Evolutionary conservation across 768 basidiomycete genomes (phyloP).

Genomic region (Phylloporus rhodoxanthus): DNA sequence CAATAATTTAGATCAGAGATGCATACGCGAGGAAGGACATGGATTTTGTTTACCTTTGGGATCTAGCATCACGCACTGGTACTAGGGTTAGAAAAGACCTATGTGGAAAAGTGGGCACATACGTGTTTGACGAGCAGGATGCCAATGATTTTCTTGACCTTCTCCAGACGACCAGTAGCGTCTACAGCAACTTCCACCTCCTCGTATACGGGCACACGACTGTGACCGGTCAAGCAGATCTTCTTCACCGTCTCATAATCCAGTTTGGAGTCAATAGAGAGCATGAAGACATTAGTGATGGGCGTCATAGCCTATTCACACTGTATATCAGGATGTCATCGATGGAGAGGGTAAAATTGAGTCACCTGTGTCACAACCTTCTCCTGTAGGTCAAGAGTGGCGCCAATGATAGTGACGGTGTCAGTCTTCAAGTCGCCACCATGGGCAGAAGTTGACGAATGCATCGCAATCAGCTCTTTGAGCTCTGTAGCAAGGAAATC

Average conservation of each 20-base stretch:
- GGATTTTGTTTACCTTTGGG: slow-evolving; percentile 54
- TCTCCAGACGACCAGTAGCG: slow-evolving; percentile 35
- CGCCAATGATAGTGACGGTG: slow-evolving; percentile 86
- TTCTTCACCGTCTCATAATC: slow-evolving; percentile 74
- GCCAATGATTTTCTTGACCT: slow-evolving; percentile 78
- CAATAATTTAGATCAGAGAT: background rate
- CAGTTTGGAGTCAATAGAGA: slow-evolving; percentile 76
- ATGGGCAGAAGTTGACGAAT: slow-evolving; percentile 61
- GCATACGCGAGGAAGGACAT: too few relatives aligned
- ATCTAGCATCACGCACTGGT: slow-evolving; percentile 71
- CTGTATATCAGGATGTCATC: background rate
- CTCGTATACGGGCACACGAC: slow-evolving; percentile 78
- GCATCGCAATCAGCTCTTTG: slow-evolving; percentile 88
- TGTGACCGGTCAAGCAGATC: slow-evolving; percentile 76
- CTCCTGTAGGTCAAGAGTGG: slow-evolving; percentile 82
- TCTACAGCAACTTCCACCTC: slow-evolving; percentile 58
- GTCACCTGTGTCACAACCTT: slow-evolving; percentile 68
- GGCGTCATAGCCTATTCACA: slow-evolving; percentile 68
- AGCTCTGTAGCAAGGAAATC: slow-evolving; percentile 43
- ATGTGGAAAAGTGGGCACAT: background rate
- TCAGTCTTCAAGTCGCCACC: slow-evolving; percentile 85
- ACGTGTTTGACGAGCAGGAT: slow-evolving; percentile 82
- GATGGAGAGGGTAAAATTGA: background rate
- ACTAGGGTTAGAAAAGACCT: background rate
- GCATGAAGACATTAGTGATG: slow-evolving; percentile 77